Evolutionary conservation across 2,329 filamentous ascomycete species (phyloP).

Genomic region (Scytalidium sp.): DNA sequence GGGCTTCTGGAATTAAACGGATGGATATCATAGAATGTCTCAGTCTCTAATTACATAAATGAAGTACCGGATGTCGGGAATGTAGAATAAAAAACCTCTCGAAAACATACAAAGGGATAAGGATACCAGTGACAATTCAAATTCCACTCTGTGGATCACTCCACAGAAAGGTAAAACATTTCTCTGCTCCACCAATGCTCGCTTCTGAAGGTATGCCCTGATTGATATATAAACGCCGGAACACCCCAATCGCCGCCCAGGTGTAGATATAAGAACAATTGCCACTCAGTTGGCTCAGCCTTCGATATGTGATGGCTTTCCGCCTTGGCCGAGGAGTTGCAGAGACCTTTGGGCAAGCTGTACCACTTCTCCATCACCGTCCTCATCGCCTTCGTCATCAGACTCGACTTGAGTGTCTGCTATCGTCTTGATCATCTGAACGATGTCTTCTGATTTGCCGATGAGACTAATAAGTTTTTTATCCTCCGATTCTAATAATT

Average conservation of each 20-base stretch:
- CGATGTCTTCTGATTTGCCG: constrained; percentile 84
- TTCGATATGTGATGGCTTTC: constrained; percentile 77
- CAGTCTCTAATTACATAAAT: constrained; percentile 33
- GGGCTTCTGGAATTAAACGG: background rate
- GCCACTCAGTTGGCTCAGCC: constrained; percentile 45
- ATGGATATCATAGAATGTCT: constrained; percentile 9
- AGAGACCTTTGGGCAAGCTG: constrained; percentile 86
- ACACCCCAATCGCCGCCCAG: constrained; percentile 28
- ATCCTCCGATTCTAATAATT: constrained; percentile 94
- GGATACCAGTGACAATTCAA: background rate
- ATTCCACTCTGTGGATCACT: background rate
- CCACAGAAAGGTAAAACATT: constrained; percentile 16
- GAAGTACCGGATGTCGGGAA: constrained; percentile 18
- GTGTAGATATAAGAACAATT: constrained; percentile 27
- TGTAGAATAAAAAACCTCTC: constrained; percentile 24
- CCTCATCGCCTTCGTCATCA: constrained; percentile 81
- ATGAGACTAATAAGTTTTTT: constrained; percentile 85
- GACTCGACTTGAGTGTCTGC: constrained; percentile 85
- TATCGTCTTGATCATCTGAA: constrained; percentile 88
- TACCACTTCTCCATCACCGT: constrained; percentile 90
- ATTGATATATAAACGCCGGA: constrained; percentile 25
- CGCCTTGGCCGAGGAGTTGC: constrained; percentile 76
- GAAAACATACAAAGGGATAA: constrained; percentile 15
- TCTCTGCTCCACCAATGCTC: constrained; percentile 30
- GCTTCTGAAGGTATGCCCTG: constrained; percentile 26